Evolutionary conservation across 371 early-diverging fungal species (phyloP).

Genomic region (Apophysomyces elegans): DNA sequence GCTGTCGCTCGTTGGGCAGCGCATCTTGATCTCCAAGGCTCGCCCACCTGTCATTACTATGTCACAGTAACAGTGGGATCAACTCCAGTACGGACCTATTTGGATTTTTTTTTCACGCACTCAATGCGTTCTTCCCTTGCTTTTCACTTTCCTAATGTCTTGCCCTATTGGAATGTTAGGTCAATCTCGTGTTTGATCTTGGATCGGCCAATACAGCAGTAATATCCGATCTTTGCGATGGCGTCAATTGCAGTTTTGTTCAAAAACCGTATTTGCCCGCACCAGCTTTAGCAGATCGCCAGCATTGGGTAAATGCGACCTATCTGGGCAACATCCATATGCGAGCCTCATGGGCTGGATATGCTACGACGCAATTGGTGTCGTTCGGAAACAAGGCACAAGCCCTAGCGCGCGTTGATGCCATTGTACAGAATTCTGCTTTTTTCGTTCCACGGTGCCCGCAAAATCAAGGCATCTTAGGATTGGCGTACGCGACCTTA

Average conservation of each 20-base stretch:
- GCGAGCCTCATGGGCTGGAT: constrained; percentile 20
- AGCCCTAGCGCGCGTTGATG: constrained; percentile 20
- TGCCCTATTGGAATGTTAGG: constrained; percentile 2
- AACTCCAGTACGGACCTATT: constrained; percentile 4
- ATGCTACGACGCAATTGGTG: constrained; percentile 18
- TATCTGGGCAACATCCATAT: constrained; percentile 21
- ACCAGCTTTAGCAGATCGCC: not conserved
- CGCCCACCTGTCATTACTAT: constrained; percentile 20
- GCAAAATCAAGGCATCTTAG: constrained; percentile 26
- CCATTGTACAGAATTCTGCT: constrained; percentile 6
- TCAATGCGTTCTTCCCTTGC: not conserved
- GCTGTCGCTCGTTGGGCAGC: constrained; percentile 8
- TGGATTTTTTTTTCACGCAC: not conserved
- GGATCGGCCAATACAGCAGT: constrained; percentile 29
- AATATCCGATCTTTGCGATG: constrained; percentile 18
- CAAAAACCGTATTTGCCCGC: constrained; percentile 16
- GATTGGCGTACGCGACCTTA: constrained; percentile 21
- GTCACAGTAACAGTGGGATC: constrained; percentile 16
- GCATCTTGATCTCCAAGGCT: constrained; percentile 24
- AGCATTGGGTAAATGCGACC: constrained; percentile 16
- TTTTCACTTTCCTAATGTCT: too few species aligned
- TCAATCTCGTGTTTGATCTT: constrained; percentile 22
- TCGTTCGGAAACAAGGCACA: constrained; percentile 1
- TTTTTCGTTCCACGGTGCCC: constrained; percentile 20
- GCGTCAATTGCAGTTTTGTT: constrained; percentile 13